These are phyloP conservation scores for Clavaria fumosa DNA, from an alignment of 768 basidiomycete genomes.

Conservation along the genomic window DNA sequence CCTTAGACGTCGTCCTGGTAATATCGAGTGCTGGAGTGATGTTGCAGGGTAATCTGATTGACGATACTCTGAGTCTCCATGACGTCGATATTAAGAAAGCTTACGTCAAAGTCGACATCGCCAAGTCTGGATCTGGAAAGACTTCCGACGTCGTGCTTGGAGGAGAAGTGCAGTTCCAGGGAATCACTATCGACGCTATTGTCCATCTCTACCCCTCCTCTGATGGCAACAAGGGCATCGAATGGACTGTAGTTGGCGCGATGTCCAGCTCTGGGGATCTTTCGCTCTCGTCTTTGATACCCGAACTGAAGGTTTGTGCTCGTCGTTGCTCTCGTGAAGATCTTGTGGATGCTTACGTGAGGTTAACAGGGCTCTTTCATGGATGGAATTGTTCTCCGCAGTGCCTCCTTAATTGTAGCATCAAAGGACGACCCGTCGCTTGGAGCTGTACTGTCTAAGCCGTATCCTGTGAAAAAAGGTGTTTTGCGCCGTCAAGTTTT, in stretches of 20 bases:
- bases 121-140: neutral
- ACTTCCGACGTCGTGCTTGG: slow-evolving; percentile 2
- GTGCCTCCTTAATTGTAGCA: slow-evolving; percentile 3
- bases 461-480: slow-evolving; percentile 4
- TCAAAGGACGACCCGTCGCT: slow-evolving; percentile 5
- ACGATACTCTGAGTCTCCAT: neutral
- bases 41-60: neutral
- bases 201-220: slow-evolving; percentile 4
- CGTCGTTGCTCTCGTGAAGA: neutral
- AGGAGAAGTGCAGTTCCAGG: slow-evolving; percentile 4
- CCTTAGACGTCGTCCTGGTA: neutral
- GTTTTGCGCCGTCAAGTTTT: neutral
- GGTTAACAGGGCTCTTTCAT: slow-evolving; percentile 5
- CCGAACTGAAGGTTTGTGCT: neutral
- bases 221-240: neutral
- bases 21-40: neutral
- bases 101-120: slow-evolving; percentile 1
- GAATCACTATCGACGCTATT: slow-evolving; percentile 2
- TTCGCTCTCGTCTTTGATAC: neutral
- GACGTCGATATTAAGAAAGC: slow-evolving; percentile 2
- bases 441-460: neutral
- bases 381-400: slow-evolving; percentile 1
- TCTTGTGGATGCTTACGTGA: neutral
- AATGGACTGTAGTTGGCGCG: slow-evolving; percentile 6
- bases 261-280: neutral